Evolutionary conservation across 225 moss, liverwort and hornwort species (phyloP).

Genomic region (Sphagnum tenellum): DNA sequence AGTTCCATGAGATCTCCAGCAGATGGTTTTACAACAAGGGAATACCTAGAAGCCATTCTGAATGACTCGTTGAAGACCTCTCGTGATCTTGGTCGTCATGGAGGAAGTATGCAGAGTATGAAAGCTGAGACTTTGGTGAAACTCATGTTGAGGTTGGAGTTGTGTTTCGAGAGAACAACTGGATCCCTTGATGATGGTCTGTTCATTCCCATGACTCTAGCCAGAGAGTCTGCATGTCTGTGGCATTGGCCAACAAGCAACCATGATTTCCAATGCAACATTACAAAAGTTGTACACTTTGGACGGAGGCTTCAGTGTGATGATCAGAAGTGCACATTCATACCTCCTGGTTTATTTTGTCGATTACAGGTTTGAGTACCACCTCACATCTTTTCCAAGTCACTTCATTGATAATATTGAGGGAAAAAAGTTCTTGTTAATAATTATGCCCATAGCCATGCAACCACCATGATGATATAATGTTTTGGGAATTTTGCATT

Average conservation of each 20-base stretch:
- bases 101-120: background rate
- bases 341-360: slow-evolving; percentile 3
- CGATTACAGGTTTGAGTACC: background rate
- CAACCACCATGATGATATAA: too few species aligned
- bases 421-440: too few species aligned
- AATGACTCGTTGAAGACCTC: background rate
- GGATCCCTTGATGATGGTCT: background rate
- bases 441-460: too few species aligned
- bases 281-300: background rate
- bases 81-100: background rate
- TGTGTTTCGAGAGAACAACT: background rate
- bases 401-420: too few species aligned
- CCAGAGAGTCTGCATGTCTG: background rate
- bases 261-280: too few species aligned
- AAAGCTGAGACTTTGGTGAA: background rate
- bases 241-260: background rate
- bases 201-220: background rate
- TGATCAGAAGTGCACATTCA: background rate
- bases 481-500: too few species aligned
- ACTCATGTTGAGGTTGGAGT: background rate
- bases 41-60: background rate
- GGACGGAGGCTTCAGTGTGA: slow-evolving; percentile 2
- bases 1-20: background rate
- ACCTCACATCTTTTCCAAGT: background rate
- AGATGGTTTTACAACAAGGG: background rate